Base-by-base conservation (phyloP, 805 yeast species). In the Candida insectorum region DNA sequence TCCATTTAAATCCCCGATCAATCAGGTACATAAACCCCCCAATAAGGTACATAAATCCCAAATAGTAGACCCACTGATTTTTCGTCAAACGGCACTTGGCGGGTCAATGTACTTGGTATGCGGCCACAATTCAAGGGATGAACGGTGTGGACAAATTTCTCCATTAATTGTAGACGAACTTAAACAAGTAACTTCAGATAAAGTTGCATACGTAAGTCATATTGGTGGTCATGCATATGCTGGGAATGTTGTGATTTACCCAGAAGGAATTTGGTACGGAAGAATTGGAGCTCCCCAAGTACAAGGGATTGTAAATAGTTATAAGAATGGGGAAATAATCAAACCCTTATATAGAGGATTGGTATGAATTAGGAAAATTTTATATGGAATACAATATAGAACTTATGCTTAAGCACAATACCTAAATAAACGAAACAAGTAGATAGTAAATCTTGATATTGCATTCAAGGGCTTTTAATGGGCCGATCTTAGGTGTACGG, bases 221-320 rank as follows among this genome's bases (percentile, higher is more conserved):
- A 65, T 86, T 25, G 94, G 95, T 1, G 96, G 96, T 0, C 96
- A 86, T 52, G 85, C 71, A 2, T 86, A 76, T 56, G 95, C 96
- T 2, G 95, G 95, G 0, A 86, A 86, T 48, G 76, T 86, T 10
- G 60, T 85, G 2, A 71, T 73, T 31, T 77, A 79, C 41, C 56
- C 57, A 4, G 64, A 65, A 28, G 54, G 65, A 11, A 55, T 80
- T 2, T 85, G 95, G 95, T 85, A 85, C 51, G 93, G 94, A 0
- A 63, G 85, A 33, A 87, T 85, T 2, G 58, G 63, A 30, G 87
- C 91, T 0, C 60, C 65, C 4, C 69, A 73, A 28, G 79, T 85
- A n/a, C 83, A 79, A 46, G 81, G 83, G 0, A 68, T 86, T 4
- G 71, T 83, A 1, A 75, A 75, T 42, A 76, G 85, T 2, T 51